Evolutionary conservation across 1,139 yeast species (phyloP).

Genomic region (Saccharomyces hybrid): DNA sequence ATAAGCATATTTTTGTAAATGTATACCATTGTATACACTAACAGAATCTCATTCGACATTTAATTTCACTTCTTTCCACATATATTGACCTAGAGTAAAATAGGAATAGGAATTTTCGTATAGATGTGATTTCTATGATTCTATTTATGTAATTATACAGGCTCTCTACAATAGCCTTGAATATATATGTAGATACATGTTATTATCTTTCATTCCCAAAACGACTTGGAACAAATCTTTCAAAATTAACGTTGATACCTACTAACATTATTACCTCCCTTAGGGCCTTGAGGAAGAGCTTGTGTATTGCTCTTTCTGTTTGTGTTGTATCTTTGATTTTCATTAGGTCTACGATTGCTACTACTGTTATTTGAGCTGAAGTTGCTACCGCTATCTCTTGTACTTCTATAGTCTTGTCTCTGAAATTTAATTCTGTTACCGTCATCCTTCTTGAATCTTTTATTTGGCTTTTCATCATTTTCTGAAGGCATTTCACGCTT

Average conservation of each 20-base stretch:
- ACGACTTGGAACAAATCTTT: background rate
- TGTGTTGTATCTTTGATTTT: conserved; percentile 8
- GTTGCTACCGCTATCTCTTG: background rate
- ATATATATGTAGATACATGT: no score
- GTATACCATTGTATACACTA: background rate
- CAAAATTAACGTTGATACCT: conserved; percentile 18
- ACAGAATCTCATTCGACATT: background rate
- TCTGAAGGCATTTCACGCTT: conserved; percentile 4
- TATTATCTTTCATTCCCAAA: background rate
- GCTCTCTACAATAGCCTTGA: no score
- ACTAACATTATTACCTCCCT: conserved; percentile 11
- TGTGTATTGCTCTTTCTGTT: conserved; percentile 7
- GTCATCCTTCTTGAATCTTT: conserved; percentile 6
- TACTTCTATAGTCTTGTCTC: background rate
- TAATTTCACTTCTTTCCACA: background rate
- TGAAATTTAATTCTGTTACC: conserved; percentile 4
- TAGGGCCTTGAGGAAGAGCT: conserved; percentile 21
- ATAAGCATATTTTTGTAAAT: background rate
- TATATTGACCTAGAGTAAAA: background rate
- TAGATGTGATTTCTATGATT: background rate
- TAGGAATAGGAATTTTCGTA: no score
- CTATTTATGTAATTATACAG: background rate
- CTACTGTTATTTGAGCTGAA: background rate
- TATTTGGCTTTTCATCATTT: conserved; percentile 4
- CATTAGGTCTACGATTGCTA: conserved; percentile 3